These are phyloP conservation scores for Aspergillus pseudoterreus DNA, from an alignment of 2,329 filamentous ascomycete genomes.

Conservation along the genomic window DNA sequence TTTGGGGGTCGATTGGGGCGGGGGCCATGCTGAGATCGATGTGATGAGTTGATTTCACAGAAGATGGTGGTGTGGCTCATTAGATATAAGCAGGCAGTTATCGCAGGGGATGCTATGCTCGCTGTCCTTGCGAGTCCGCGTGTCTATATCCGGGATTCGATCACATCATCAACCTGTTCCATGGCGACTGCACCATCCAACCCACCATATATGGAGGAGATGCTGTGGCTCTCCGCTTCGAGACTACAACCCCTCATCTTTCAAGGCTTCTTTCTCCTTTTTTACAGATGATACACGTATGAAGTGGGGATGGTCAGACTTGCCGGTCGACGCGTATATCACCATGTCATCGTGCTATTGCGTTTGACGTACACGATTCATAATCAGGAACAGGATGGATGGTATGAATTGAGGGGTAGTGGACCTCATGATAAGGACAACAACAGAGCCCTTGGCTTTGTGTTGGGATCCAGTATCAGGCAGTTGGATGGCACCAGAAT, in stretches of 20 bases:
- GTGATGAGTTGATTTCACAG: too few species aligned
- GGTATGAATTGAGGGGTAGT: not conserved
- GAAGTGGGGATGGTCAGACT: not conserved
- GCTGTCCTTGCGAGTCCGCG: too few species aligned
- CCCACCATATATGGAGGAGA: not conserved
- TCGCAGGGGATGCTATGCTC: too few species aligned
- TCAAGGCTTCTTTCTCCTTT: constrained; percentile 6
- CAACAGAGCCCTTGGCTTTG: too few species aligned
- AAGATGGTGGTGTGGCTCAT: not conserved
- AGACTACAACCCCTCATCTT: constrained; percentile 5
- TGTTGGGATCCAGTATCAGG: too few species aligned
- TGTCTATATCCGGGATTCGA: constrained; percentile 8
- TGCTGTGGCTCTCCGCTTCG: not conserved
- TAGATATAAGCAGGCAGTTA: too few species aligned
- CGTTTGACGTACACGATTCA: constrained; percentile 10
- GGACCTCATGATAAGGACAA: too few species aligned
- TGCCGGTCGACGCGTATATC: constrained; percentile 8
- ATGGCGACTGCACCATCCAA: constrained; percentile 25
- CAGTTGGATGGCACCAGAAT: too few species aligned
- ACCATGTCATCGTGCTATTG: constrained; percentile 23
- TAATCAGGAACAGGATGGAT: not conserved
- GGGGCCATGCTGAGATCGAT: constrained; percentile 48
- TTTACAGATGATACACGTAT: not conserved
- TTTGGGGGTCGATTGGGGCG: constrained; percentile 58
- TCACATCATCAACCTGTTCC: constrained; percentile 28